phyloP scores from a whole-genome alignment of 2,329 filamentous ascomycete genomes.

The Neophaeococcomyces mojaviensis region DNA sequence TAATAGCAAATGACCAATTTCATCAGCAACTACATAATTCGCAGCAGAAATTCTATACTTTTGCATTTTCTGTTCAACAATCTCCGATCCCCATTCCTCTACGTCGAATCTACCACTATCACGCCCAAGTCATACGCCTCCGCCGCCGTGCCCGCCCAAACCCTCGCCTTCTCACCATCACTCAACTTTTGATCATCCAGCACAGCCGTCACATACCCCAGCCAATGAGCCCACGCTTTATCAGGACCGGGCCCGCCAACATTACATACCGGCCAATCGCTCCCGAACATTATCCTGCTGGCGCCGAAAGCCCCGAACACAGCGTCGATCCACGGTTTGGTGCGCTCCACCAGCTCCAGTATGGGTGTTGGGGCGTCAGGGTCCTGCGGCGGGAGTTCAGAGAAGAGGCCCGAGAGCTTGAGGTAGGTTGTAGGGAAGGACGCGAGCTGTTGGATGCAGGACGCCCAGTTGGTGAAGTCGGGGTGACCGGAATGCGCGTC shows the following conservation, averaged over 20 bases:
- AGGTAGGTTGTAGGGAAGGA: conserved; percentile 64
- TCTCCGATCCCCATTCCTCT: too few species aligned
- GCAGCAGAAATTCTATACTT: too few species aligned
- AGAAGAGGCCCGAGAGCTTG: conserved; percentile 83
- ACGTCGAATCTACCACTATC: too few species aligned
- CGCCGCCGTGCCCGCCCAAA: conserved; percentile 67
- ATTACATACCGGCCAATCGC: conserved; percentile 90
- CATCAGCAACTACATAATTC: too few species aligned
- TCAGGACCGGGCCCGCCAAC: conserved; percentile 50
- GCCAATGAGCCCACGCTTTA: conserved; percentile 70
- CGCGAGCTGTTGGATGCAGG: conserved; percentile 60
- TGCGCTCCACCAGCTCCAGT: conserved; percentile 54
- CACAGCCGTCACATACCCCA: conserved; percentile 58
- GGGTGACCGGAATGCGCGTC: conserved; percentile 35
- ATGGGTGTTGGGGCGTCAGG: conserved; percentile 27
- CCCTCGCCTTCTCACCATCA: conserved; percentile 53
- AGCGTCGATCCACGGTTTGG: conserved; percentile 64
- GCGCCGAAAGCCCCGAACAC: conserved; percentile 66
- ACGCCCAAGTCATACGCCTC: conserved; percentile 54
- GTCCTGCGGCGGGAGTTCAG: conserved; percentile 57
- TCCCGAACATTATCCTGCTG: conserved; percentile 69
- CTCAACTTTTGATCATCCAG: conserved; percentile 46
- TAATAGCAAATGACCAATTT: too few species aligned
- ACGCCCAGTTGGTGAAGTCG: conserved; percentile 61
- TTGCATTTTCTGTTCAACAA: too few species aligned